These are phyloP conservation scores for Castanospermum australe DNA, from an alignment of 306 rosid genomes.

Conservation along the genomic window DNA sequence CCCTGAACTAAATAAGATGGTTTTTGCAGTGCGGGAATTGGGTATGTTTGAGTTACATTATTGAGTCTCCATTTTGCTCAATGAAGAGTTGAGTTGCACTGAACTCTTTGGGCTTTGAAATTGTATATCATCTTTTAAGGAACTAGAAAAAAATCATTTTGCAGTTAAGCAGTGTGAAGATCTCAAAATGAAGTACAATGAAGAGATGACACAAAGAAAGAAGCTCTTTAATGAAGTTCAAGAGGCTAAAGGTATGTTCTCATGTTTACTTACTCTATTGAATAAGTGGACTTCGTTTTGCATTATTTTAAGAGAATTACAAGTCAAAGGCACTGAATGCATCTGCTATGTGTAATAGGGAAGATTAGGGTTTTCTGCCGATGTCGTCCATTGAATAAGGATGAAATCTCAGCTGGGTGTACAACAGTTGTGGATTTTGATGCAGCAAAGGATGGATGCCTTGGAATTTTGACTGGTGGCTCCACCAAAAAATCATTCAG, in stretches of 20 bases:
- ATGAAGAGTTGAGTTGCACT: constrained; percentile 3
- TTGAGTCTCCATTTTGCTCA: background rate
- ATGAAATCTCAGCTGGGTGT: constrained; percentile 58
- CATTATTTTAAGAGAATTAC: background rate
- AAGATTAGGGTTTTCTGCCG: constrained; percentile 91
- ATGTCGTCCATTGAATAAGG: constrained; percentile 81
- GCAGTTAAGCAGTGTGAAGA: constrained; percentile 90
- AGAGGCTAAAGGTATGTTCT: constrained; percentile 77
- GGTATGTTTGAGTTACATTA: constrained; percentile 35
- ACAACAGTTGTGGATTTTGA: constrained; percentile 74
- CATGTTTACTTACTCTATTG: background rate
- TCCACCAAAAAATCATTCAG: constrained; percentile 65
- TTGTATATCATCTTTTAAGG: constrained; percentile 6
- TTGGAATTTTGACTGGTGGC: constrained; percentile 60
- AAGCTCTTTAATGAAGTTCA: constrained; percentile 88
- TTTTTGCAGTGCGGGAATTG: constrained; percentile 71
- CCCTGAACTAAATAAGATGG: constrained; percentile 84
- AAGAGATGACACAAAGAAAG: constrained; percentile 76
- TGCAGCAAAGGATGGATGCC: constrained; percentile 80
- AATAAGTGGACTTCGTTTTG: background rate
- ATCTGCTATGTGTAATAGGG: constrained; percentile 46
- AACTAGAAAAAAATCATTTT: constrained; percentile 24
- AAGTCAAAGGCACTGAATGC: background rate
- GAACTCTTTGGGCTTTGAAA: constrained; percentile 3
- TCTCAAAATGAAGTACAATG: constrained; percentile 72